These are phyloP conservation scores for Limnomonas spitsbergensis DNA, from an alignment of 139 green algal genomes.

Conservation along the genomic window DNA sequence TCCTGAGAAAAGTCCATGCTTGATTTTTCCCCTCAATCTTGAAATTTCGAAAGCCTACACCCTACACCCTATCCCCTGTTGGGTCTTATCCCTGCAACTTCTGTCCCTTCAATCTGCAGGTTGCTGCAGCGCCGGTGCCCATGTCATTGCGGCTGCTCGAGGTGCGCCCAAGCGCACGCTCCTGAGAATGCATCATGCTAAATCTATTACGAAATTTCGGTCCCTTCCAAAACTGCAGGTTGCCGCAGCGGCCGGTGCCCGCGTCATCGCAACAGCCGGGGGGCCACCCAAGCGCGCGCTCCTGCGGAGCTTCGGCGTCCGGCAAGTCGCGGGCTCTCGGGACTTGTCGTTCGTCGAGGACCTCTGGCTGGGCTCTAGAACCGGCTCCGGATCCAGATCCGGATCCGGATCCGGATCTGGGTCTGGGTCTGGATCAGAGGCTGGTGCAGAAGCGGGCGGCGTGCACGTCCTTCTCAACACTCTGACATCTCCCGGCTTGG, in stretches of 20 bases:
- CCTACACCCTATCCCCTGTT: too few relatives aligned
- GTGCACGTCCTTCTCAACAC: slow-evolving; percentile 73
- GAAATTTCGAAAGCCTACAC: too few relatives aligned
- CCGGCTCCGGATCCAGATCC: neutral
- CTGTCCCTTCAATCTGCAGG: neutral
- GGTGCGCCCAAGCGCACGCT: neutral
- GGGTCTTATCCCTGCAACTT: slow-evolving; percentile 17
- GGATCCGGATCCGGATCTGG: neutral
- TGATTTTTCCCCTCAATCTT: too few relatives aligned
- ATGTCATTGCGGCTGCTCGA: neutral
- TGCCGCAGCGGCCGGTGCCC: slow-evolving; percentile 20
- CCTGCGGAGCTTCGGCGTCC: slow-evolving; percentile 52
- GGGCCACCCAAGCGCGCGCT: slow-evolving; percentile 49
- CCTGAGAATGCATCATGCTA: too few relatives aligned
- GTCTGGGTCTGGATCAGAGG: neutral
- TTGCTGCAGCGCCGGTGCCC: too few relatives aligned
- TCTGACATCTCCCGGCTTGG: slow-evolving; percentile 77
- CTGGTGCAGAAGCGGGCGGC: slow-evolving; percentile 28
- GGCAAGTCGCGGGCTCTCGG: slow-evolving; percentile 50
- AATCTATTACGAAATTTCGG: too few relatives aligned
- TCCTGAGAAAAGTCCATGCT: too few relatives aligned
- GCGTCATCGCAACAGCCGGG: neutral
- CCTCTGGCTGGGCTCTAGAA: slow-evolving; percentile 8
- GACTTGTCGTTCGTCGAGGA: slow-evolving; percentile 63
- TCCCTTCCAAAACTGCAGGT: too few relatives aligned